phyloP scores from a whole-genome alignment of 1,284 basidiomycete species.

The Leccinum solheimii region DNA sequence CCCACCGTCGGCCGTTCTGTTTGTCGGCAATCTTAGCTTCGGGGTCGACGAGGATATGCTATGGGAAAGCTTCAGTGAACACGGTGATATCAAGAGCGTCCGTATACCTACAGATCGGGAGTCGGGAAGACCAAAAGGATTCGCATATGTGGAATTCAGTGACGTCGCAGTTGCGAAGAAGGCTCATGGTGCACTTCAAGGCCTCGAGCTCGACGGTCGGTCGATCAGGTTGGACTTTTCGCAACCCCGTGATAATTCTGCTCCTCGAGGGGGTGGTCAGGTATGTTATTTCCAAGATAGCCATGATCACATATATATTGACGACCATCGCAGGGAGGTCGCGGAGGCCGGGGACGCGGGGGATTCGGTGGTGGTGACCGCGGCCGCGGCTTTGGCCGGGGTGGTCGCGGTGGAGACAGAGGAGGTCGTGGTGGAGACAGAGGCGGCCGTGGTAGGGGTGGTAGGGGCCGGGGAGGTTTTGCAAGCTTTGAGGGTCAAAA shows the following conservation, averaged over 20 bases:
- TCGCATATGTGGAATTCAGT: constrained; percentile 95
- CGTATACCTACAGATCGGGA: constrained; percentile 94
- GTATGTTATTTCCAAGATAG: constrained; percentile 27
- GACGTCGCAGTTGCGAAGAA: constrained; percentile 80
- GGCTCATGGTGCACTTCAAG: constrained; percentile 73
- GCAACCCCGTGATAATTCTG: constrained; percentile 72
- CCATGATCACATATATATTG: constrained; percentile 11
- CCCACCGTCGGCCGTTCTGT: constrained; percentile 77
- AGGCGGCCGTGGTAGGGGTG: background rate
- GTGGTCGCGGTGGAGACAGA: constrained; percentile 39
- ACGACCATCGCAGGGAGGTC: constrained; percentile 24
- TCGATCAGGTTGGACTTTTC: constrained; percentile 87
- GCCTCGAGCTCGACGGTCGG: constrained; percentile 84
- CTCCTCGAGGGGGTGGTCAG: constrained; percentile 50
- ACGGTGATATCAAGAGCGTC: constrained; percentile 87
- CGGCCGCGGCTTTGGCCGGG: constrained; percentile 38
- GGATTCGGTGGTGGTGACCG: constrained; percentile 41
- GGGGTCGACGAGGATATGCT: constrained; percentile 80
- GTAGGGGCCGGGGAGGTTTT: constrained; percentile 59
- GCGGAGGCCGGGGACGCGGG: constrained; percentile 41
- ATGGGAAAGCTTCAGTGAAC: constrained; percentile 92
- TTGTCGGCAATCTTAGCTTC: constrained; percentile 91
- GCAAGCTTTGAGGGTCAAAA: constrained; percentile 78
- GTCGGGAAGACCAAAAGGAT: constrained; percentile 90
- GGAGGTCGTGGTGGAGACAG: constrained; percentile 20